Conservation (phyloP, 2,329 filamentous ascomycete genomes). For the Didymella lethalis region DNA sequence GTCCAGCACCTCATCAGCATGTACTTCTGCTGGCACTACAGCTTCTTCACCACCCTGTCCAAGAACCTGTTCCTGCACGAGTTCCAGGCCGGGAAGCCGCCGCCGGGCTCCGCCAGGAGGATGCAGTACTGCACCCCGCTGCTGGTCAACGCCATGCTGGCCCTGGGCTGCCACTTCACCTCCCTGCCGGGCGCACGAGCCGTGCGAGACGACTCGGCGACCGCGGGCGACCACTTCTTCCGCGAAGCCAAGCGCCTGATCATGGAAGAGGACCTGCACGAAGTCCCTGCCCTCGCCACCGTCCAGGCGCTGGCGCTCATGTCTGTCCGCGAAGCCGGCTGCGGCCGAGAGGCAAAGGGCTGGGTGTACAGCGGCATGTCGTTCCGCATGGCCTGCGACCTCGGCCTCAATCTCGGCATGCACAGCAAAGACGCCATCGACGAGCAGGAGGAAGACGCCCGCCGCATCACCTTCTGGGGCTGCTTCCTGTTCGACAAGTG, state of each 20-base stretch:
- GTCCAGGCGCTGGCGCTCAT: constrained; percentile 94
- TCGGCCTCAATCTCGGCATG: constrained; percentile 84
- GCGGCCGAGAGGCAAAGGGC: constrained; percentile 90
- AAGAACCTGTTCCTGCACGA: constrained; percentile 87
- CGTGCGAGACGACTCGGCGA: constrained; percentile 75
- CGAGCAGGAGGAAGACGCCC: constrained; percentile 86
- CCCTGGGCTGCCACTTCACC: constrained; percentile 93
- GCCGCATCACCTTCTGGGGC: constrained; percentile 94
- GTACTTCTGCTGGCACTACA: constrained; percentile 99
- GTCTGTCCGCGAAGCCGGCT: constrained; percentile 95
- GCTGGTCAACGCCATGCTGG: constrained; percentile 92
- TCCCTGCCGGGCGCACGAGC: constrained; percentile 75
- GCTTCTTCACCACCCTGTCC: constrained; percentile 91
- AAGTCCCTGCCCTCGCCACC: constrained; percentile 84
- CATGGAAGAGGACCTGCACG: constrained; percentile 90
- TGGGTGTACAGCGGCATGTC: constrained; percentile 99
- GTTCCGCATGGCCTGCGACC: constrained; percentile 95
- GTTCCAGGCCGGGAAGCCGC: constrained; percentile 74
- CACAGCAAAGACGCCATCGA: constrained; percentile 65
- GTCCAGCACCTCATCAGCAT: constrained; percentile 90
- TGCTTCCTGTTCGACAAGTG: constrained; percentile 99
- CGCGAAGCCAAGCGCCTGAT: constrained; percentile 90
- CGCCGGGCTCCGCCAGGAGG: constrained; percentile 56
- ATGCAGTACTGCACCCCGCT: constrained; percentile 86
- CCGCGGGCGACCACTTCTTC: constrained; percentile 96